phyloP scores from a whole-genome alignment of 345 rosid genomes.

The Kandelia obovata region DNA sequence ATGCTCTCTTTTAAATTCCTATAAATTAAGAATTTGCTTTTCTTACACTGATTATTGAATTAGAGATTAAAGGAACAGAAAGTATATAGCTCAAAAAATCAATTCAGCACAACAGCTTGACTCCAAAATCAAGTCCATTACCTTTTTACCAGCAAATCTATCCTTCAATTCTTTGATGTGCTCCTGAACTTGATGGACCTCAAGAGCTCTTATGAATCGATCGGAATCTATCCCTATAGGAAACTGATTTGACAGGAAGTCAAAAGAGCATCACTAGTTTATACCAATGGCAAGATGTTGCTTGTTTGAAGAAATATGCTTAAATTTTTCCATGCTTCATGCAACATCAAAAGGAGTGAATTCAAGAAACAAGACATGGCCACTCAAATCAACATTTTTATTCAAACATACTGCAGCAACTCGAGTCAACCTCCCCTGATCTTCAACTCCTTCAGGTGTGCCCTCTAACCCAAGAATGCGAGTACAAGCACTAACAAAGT shows the following conservation, averaged over 20 bases:
- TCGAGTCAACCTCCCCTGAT: conserved; percentile 93
- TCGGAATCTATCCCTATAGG: conserved; percentile 98
- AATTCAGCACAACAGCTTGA: too few relatives aligned
- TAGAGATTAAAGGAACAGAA: too few relatives aligned
- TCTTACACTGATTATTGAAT: too few relatives aligned
- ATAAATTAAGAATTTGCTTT: too few relatives aligned
- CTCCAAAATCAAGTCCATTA: conserved; percentile 16
- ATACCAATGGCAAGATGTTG: conserved; percentile 3
- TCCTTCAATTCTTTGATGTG: conserved; percentile 84
- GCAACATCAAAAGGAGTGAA: conserved; percentile 11
- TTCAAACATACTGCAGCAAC: conserved; percentile 84
- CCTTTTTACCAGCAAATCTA: conserved; percentile 94
- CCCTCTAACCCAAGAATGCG: conserved; percentile 99
- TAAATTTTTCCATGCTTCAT: conserved; percentile 6
- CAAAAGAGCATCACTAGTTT: conserved; percentile 9
- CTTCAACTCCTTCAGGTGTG: conserved; percentile 98
- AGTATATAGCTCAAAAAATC: too few relatives aligned
- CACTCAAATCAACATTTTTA: conserved; percentile 17
- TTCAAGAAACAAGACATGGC: conserved; percentile 14
- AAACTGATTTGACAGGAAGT: conserved; percentile 52
- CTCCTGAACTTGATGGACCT: conserved; percentile 51
- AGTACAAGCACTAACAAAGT: conserved; percentile 98
- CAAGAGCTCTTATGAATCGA: conserved; percentile 79
- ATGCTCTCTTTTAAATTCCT: too few relatives aligned
- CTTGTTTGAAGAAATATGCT: neutral